Percentiles rank a stretch among this genome's conserved stretches.
phyloP scores from a whole-genome alignment of 352 stramenopile genomes.

The Globisporangium uncinulatum region DNA sequence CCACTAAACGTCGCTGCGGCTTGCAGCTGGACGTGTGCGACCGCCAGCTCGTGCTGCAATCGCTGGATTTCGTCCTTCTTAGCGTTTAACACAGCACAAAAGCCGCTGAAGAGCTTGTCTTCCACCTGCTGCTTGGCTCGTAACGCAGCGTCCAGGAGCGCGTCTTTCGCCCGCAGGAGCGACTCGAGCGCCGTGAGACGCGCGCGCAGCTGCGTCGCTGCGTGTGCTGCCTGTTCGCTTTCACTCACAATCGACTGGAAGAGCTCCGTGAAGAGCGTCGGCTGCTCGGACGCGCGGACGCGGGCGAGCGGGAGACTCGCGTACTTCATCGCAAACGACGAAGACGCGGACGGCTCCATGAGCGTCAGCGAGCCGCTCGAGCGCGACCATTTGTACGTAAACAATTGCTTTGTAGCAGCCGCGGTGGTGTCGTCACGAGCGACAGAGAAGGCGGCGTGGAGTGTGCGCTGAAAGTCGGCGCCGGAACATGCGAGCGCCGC shows the following conservation, averaged over 20 bases:
- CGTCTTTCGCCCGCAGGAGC: slow-evolving; percentile 38
- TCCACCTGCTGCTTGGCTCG: slow-evolving; percentile 36
- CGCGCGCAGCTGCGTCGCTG: slow-evolving; percentile 13
- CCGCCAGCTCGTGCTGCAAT: slow-evolving; percentile 26
- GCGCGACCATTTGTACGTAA: slow-evolving; percentile 41
- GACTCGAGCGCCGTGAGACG: slow-evolving; percentile 25
- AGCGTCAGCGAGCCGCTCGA: slow-evolving; percentile 31
- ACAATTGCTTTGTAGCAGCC: slow-evolving; percentile 10
- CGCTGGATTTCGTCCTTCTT: slow-evolving; percentile 61
- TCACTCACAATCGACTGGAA: slow-evolving; percentile 24
- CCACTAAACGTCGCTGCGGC: too few relatives aligned
- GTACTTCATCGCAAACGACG: slow-evolving; percentile 51
- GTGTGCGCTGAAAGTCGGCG: slow-evolving; percentile 23
- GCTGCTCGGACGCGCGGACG: background rate
- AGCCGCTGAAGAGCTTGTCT: slow-evolving; percentile 34
- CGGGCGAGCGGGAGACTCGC: slow-evolving; percentile 24
- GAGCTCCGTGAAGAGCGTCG: slow-evolving; percentile 19
- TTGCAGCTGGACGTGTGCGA: slow-evolving; percentile 5
- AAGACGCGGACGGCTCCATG: slow-evolving; percentile 25
- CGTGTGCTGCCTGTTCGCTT: slow-evolving; percentile 4
- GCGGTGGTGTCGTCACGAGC: too few relatives aligned
- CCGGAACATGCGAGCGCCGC: slow-evolving; percentile 35
- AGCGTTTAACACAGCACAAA: slow-evolving; percentile 45
- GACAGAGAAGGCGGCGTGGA: slow-evolving; percentile 19
- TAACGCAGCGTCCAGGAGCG: slow-evolving; percentile 33